Conservation (phyloP, 768 basidiomycete genomes). For the Coprinopsis strossmayeri region DNA sequence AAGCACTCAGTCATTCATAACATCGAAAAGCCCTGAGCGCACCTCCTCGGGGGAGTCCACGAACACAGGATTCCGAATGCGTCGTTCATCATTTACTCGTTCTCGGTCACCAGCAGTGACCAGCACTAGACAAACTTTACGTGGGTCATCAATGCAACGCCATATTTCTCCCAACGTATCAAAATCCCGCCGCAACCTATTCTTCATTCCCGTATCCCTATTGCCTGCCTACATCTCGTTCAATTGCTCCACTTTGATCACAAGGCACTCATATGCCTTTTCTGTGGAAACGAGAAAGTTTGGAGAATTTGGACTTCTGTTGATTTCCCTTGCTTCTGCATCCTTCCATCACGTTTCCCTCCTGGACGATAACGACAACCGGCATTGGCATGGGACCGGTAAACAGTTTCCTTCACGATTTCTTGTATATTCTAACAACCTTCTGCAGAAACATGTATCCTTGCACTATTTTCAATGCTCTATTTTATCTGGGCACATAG, state of each 20-base stretch:
- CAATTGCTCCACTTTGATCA: constrained; percentile 36
- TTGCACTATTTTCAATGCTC: constrained; percentile 46
- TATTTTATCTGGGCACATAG: constrained; percentile 62
- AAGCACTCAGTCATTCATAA: neutral
- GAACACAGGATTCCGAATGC: constrained; percentile 22
- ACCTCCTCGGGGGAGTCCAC: constrained; percentile 35
- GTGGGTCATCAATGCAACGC: constrained; percentile 31
- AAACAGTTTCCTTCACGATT: constrained; percentile 13
- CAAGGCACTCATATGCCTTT: constrained; percentile 35
- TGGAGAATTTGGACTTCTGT: constrained; percentile 57
- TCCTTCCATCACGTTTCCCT: constrained; percentile 35
- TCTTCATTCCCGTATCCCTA: constrained; percentile 23
- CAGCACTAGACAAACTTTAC: constrained; percentile 10
- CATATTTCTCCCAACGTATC: constrained; percentile 36
- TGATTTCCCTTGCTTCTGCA: constrained; percentile 56
- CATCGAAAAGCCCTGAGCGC: constrained; percentile 16
- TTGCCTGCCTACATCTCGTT: constrained; percentile 46
- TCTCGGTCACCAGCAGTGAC: constrained; percentile 57
- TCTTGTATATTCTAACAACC: neutral
- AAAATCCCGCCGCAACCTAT: constrained; percentile 35
- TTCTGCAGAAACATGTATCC: constrained; percentile 46
- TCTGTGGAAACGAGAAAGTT: constrained; percentile 57
- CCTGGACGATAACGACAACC: constrained; percentile 12
- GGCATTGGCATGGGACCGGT: constrained; percentile 50
- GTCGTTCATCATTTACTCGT: constrained; percentile 53